Evolutionary conservation across 148 eudicot genomes (phyloP).

Genomic region (Silene uniflora): DNA sequence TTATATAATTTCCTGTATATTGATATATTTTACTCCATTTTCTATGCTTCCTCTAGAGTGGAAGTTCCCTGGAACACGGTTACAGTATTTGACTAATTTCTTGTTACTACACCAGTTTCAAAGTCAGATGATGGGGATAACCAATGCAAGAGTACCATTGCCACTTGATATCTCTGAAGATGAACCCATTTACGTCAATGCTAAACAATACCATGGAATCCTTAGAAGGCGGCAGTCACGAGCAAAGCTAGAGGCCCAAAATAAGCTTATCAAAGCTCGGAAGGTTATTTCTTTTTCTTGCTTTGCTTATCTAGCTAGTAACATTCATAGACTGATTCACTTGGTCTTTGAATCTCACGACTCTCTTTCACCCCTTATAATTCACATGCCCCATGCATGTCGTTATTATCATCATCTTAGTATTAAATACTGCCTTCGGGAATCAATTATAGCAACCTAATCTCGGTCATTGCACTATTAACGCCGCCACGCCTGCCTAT

Average conservation of each 20-base stretch:
- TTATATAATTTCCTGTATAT: too few species aligned
- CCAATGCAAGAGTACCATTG: constrained; percentile 58
- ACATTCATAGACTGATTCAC: background rate
- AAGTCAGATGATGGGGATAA: constrained; percentile 49
- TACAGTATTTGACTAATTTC: background rate
- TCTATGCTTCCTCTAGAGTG: background rate
- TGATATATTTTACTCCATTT: background rate
- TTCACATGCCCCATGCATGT: background rate
- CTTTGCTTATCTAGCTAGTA: background rate
- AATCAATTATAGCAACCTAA: background rate
- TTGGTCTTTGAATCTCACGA: background rate
- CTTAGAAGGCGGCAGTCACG: constrained; percentile 81
- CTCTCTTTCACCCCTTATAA: background rate
- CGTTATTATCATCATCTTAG: background rate
- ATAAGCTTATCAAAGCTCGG: constrained; percentile 54
- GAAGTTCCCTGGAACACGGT: background rate
- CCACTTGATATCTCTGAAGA: constrained; percentile 68
- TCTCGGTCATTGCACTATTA: background rate
- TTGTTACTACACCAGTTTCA: constrained; percentile 40
- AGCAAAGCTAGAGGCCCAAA: constrained; percentile 89
- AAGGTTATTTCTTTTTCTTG: constrained; percentile 21
- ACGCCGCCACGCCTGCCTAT: background rate
- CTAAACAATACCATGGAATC: constrained; percentile 85
- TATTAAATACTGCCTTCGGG: background rate
- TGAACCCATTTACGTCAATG: constrained; percentile 78